Percentiles rank a stretch among this genome's conserved stretches.
Conservation (phyloP, 129 eudicot genomes). For the Flaveria robusta region DNA sequence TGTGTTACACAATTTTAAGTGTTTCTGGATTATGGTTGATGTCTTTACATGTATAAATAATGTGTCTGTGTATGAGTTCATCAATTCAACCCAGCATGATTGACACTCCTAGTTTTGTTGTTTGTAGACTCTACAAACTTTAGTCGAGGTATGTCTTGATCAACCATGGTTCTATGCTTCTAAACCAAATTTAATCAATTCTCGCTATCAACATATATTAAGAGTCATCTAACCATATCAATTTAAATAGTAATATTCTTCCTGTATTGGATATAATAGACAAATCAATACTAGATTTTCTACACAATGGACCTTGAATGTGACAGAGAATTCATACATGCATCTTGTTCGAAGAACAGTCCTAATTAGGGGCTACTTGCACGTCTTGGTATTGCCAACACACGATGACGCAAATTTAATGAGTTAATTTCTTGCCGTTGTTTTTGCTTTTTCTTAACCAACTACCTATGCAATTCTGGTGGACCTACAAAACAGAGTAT, state of each 20-base stretch:
- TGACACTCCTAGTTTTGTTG: no score
- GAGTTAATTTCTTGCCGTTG: background rate
- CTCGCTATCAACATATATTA: background rate
- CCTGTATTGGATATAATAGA: background rate
- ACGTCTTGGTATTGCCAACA: slow-evolving; percentile 2
- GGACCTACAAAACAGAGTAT: slow-evolving; percentile 56
- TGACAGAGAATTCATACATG: background rate
- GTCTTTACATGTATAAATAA: no score
- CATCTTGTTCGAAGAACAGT: background rate
- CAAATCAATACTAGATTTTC: background rate
- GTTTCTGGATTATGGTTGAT: no score
- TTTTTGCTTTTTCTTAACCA: slow-evolving; percentile 46
- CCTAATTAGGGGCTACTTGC: background rate
- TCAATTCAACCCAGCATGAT: no score
- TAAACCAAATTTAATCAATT: background rate
- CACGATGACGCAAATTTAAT: background rate
- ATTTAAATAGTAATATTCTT: background rate
- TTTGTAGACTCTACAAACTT: background rate
- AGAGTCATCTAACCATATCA: background rate
- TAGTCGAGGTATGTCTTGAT: background rate
- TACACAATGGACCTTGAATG: background rate
- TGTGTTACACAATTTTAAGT: no score
- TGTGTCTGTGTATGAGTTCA: no score
- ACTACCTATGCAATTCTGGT: slow-evolving; percentile 27
- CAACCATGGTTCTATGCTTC: background rate